Evolutionary conservation across 495 filamentous ascomycete species (phyloP), one percentile per base, ranked within the genome.

Genomic region (Patellaria atrata): DNA sequence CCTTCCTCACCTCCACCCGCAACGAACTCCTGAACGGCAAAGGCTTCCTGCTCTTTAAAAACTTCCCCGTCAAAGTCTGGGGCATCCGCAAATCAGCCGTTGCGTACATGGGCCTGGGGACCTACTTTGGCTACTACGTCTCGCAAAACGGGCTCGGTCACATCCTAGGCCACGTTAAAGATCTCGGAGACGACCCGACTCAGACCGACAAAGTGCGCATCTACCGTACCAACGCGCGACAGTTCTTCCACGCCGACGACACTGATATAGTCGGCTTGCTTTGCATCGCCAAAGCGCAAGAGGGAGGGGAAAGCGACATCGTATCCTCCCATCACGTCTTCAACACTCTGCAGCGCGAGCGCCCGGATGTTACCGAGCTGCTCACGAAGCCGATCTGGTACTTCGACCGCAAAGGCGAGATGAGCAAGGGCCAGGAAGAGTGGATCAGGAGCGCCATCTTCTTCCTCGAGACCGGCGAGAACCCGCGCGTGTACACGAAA

Each of bases 351-450:
- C 75, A 81, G 52, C 48, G 42, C 6, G 74, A 85, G 52, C 71
- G 77, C 3, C 85, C 83, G 0, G 83, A 89, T 44, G 77, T 91
- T 5, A 70, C 80, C 0, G 68, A 77, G 55, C 71, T 71, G 21
- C 62, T 94, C 31, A 75, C 77, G 2, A 57, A 73, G 38, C 82
- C 83, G 0, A 73, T 79, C 46, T 94, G 85, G 84, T 91, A 89
- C 59, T 89, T 94, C 51, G 85, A 94, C 54, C 80, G 84, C 41
- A 94, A 94, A 58, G 85, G 85, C 27, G 85, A 92, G 60, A 73
- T 68, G 2, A 74, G 67, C 22, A 61, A 64, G 23, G 82, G 79
- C 18, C 62, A 92, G 56, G 72, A 85, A 23, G 73, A 76, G 33
- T 94, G 70, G 49, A 79, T 87, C 51, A 65, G 68, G 20, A 73